phyloP scores from a whole-genome alignment of 139 green algal species.

The Monoraphidium neglectum region DNA sequence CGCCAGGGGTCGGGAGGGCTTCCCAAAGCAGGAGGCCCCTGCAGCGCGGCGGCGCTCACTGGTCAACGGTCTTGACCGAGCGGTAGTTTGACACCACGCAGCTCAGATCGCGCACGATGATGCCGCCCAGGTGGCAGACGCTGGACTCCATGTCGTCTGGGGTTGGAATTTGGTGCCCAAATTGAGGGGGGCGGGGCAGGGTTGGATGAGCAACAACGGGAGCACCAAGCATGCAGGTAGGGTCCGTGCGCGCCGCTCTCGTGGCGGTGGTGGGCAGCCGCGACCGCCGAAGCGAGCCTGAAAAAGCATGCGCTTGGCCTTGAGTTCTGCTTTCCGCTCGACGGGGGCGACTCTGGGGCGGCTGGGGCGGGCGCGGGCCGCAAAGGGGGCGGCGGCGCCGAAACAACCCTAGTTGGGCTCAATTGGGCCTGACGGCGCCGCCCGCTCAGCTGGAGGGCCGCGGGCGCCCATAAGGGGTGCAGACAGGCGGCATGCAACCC shows the following conservation, averaged over 20 bases:
- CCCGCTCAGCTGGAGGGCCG: no score
- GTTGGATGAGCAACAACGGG: conserved; percentile 25
- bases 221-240: background rate
- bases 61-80: conserved; percentile 80
- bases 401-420: no score
- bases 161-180: background rate
- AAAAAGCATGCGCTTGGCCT: no score
- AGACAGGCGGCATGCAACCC: no score
- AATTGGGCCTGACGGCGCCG: no score
- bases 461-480: no score
- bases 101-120: conserved; percentile 88
- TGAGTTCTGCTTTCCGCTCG: no score
- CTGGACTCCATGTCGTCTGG: conserved; percentile 89
- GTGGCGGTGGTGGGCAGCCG: background rate
- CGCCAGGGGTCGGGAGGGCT: no score
- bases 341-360: background rate
- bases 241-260: background rate
- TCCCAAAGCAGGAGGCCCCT: no score
- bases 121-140: conserved; percentile 82
- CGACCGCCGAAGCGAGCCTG: background rate
- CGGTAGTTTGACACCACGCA: conserved; percentile 96
- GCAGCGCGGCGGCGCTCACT: no score
- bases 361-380: background rate
- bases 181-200: no score
- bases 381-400: no score